Evolutionary conservation across 1,284 basidiomycete genomes (phyloP), one percentile per base, ranked within the genome.

Genomic region (Leccinum subrobustum): DNA sequence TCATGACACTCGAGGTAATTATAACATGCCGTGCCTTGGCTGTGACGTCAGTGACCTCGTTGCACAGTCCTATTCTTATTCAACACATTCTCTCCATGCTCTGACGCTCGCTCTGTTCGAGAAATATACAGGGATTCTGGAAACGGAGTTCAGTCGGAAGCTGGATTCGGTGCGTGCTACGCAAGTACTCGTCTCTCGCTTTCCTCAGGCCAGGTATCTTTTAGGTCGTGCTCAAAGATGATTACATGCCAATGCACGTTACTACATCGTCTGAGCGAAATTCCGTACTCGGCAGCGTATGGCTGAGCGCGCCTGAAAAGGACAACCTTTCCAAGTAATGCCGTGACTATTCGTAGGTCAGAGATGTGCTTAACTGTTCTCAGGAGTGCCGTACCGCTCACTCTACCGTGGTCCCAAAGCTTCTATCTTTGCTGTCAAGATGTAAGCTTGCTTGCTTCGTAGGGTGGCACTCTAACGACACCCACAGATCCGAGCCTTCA

Each of bases 361-460:
- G 39, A 52, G 35, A 59, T 20, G 18, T 57, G 31, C 63, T 57
- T 58, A 48, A 69, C 29, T 25, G 52, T 48, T 50, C 51, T 9
- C 60, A 96, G 94, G 67, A 81, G 81, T 57, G 70, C 83, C 0
- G 82, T 91, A 60, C 95, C 96, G 2, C 80, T 92, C 60, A 83
- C 83, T 16, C 81, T 99, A 57, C 95, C 96, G 0, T 99, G 97
- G 89, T 98, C 96, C 1, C 92, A 94, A 72, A 92, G 93, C 0
- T 98, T 98, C 74, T 94, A 95, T 64, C 81, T 95, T 52, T 97
- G 94, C 70, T 99, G 96, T 73, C 92, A 95, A 80, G 93, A 98
- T 70, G 91, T 91, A 71, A 31, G 83, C 70, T 52, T 33, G 2
- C 44, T 58, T 56, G 48, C 52, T 58, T 33, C 18, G 9, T 53